These are phyloP conservation scores for Fusarium sp. DNA, from an alignment of 2,329 filamentous ascomycete species.

Conservation along the genomic window DNA sequence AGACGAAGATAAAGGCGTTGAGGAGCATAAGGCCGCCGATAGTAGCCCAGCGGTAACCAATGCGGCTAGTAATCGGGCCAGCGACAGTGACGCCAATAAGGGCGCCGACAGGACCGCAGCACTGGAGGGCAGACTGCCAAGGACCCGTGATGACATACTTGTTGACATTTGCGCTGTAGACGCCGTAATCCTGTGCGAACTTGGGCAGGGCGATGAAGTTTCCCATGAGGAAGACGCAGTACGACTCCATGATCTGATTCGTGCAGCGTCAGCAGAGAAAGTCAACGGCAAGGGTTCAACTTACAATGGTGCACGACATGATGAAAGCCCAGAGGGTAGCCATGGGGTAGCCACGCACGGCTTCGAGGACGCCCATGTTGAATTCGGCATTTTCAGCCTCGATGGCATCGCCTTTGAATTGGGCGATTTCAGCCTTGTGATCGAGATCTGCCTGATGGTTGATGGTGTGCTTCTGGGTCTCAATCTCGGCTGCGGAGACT, in stretches of 20 bases:
- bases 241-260: slow-evolving; percentile 61
- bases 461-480: background rate
- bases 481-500: background rate
- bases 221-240: slow-evolving; percentile 61
- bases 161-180: slow-evolving; percentile 39
- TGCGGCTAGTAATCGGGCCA: slow-evolving; percentile 52
- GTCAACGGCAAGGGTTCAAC: rapidly evolving
- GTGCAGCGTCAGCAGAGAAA: background rate
- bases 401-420: slow-evolving; percentile 5
- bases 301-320: background rate
- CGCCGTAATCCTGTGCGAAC: slow-evolving; percentile 55
- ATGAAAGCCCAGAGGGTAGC: background rate
- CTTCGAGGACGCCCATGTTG: slow-evolving; percentile 3
- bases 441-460: slow-evolving; percentile 1
- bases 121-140: slow-evolving; percentile 56
- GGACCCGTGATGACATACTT: slow-evolving; percentile 48
- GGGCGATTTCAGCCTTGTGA: background rate
- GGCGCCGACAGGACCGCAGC: slow-evolving; percentile 51
- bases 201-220: slow-evolving; percentile 58
- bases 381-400: slow-evolving; percentile 6
- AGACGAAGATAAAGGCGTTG: slow-evolving; percentile 58
- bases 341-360: background rate
- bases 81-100: slow-evolving; percentile 53
- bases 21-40: slow-evolving; percentile 53
- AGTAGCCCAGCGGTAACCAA: slow-evolving; percentile 54